These are phyloP conservation scores for Crithidia fasciculata DNA, from an alignment of 208 protist species.

Conservation along the genomic window DNA sequence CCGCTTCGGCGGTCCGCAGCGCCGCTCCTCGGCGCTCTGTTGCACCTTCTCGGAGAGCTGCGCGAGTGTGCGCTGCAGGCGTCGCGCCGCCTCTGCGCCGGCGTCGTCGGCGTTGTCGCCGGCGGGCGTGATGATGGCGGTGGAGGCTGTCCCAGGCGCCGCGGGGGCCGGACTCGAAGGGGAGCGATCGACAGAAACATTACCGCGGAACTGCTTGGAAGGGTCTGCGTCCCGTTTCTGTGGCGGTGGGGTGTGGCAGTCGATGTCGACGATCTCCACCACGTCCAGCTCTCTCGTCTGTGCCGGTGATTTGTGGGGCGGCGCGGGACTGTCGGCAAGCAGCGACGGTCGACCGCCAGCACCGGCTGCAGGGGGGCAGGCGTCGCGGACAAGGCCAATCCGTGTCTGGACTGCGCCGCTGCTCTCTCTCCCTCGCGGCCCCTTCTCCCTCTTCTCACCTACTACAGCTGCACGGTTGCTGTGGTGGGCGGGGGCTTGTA, in stretches of 20 bases:
- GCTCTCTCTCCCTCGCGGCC: too few relatives aligned
- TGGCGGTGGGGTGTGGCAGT: neutral
- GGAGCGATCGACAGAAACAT: neutral
- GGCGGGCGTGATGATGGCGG: neutral
- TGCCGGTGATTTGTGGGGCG: too few relatives aligned
- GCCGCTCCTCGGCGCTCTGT: slow-evolving; percentile 40
- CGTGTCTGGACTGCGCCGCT: neutral
- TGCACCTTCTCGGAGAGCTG: slow-evolving; percentile 51
- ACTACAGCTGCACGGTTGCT: too few relatives aligned
- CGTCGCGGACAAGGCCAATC: too few relatives aligned
- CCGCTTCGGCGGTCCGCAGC: slow-evolving; percentile 32
- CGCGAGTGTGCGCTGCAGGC: slow-evolving; percentile 40
- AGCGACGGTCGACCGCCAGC: too few relatives aligned
- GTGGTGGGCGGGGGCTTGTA: too few relatives aligned
- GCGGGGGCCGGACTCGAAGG: slow-evolving; percentile 12
- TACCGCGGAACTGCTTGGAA: too few relatives aligned
- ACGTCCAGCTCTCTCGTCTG: neutral
- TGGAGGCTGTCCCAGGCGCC: neutral
- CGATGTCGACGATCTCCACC: slow-evolving; percentile 8
- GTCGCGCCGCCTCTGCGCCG: neutral
- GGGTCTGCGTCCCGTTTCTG: neutral
- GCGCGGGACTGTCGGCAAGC: too few relatives aligned
- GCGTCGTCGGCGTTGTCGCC: neutral
- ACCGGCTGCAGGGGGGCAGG: too few relatives aligned
- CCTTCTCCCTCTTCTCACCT: too few relatives aligned